Evolutionary conservation across 805 yeast species (phyloP).

Genomic region (Kuraishia ogatae): DNA sequence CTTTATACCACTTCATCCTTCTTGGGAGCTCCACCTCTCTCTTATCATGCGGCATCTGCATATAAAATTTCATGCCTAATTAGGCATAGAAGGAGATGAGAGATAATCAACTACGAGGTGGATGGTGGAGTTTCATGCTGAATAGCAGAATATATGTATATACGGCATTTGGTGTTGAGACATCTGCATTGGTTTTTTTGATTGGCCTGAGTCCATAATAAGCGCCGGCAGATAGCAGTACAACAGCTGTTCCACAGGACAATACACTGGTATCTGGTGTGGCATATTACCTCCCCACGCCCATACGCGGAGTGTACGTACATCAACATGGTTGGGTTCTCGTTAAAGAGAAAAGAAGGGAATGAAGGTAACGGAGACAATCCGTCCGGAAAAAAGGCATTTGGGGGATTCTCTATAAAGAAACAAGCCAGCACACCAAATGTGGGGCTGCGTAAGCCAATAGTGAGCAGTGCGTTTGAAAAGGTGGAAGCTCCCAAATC

Average conservation of each 20-base stretch:
- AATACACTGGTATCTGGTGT: neutral
- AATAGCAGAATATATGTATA: too few relatives aligned
- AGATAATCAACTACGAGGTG: neutral
- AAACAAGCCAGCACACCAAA: neutral
- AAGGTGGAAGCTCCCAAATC: neutral
- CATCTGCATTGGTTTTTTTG: too few relatives aligned
- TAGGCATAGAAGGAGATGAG: neutral
- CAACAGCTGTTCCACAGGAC: neutral
- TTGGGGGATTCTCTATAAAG: slow-evolving; percentile 25
- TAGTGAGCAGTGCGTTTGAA: neutral
- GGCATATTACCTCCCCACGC: neutral
- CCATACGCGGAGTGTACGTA: too few relatives aligned
- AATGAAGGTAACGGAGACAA: neutral
- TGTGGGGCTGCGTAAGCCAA: neutral
- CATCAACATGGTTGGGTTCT: slow-evolving; percentile 25
- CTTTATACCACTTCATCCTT: too few relatives aligned
- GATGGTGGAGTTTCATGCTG: neutral
- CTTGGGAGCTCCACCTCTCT: neutral
- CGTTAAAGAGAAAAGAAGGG: slow-evolving; percentile 22
- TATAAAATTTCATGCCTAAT: neutral
- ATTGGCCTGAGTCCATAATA: too few relatives aligned
- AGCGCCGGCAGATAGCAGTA: too few relatives aligned
- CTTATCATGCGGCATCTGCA: slow-evolving; percentile 1
- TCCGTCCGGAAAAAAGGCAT: slow-evolving; percentile 7
- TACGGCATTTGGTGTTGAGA: too few relatives aligned